Evolutionary conservation across 257 asterid genomes (phyloP).

Genomic region (Galeopsis tetrahit): DNA sequence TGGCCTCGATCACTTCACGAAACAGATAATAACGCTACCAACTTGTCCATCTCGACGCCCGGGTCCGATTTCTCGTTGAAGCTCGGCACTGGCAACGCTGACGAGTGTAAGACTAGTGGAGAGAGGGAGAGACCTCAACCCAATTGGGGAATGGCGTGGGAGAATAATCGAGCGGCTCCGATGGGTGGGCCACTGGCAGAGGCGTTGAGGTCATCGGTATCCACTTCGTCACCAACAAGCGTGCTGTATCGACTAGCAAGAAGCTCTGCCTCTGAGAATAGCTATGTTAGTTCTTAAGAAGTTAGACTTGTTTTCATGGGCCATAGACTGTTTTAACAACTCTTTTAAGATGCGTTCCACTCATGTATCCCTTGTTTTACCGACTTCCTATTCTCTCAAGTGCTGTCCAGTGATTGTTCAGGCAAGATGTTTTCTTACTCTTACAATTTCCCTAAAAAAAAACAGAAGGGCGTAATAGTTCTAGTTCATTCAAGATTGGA

Average conservation of each 20-base stretch:
- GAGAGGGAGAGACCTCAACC: constrained; percentile 40
- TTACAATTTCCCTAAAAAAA: neutral
- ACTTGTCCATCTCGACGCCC: constrained; percentile 61
- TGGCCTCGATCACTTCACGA: constrained; percentile 70
- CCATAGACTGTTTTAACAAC: neutral
- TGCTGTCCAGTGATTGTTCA: neutral
- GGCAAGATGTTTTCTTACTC: neutral
- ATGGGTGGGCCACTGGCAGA: constrained; percentile 90
- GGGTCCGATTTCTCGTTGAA: constrained; percentile 67
- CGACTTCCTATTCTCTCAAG: neutral
- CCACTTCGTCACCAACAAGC: constrained; percentile 71
- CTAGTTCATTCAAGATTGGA: neutral
- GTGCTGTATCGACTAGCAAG: constrained; percentile 55
- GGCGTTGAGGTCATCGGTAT: constrained; percentile 65
- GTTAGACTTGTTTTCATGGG: neutral
- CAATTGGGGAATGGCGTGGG: constrained; percentile 55
- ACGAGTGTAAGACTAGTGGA: constrained; percentile 27
- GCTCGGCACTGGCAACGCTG: constrained; percentile 58
- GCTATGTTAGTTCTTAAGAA: constrained; percentile 48
- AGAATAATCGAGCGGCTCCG: constrained; percentile 45
- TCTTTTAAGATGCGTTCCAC: neutral
- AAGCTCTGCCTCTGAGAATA: constrained; percentile 42
- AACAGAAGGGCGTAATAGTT: neutral
- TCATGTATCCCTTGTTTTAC: no score
- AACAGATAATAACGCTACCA: constrained; percentile 45